A percentile compares a stretch with the other conserved stretches of the same genome.
Evolutionary conservation across 2,329 filamentous ascomycete genomes (phyloP).

Genomic region (Aspergillus sp.): DNA sequence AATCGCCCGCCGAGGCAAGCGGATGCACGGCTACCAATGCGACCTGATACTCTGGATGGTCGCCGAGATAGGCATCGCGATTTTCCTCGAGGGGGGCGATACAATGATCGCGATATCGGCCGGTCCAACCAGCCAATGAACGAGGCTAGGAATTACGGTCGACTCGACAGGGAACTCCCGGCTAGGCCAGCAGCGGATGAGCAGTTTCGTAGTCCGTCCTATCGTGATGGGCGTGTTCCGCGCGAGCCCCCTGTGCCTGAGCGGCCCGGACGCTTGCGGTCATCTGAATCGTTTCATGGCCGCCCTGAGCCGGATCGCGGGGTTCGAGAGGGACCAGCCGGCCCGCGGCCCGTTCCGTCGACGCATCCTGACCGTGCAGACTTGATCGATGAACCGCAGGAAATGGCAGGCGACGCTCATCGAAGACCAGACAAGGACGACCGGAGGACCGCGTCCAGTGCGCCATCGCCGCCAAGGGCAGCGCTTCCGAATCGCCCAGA

Average conservation of each 20-base stretch:
- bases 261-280: slow-evolving; percentile 24
- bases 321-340: slow-evolving; percentile 15
- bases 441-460: slow-evolving; percentile 18
- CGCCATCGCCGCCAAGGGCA: slow-evolving; percentile 17
- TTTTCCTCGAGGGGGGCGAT: slow-evolving; percentile 26
- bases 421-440: slow-evolving; percentile 26
- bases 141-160: slow-evolving; percentile 28
- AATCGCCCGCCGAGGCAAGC: slow-evolving; percentile 28
- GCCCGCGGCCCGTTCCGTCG: slow-evolving; percentile 16
- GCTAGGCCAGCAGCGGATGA: slow-evolving; percentile 28
- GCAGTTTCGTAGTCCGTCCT: slow-evolving; percentile 26
- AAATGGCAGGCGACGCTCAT: slow-evolving; percentile 18
- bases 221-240: slow-evolving; percentile 25
- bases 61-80: slow-evolving; percentile 32
- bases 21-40: slow-evolving; percentile 29
- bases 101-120: slow-evolving; percentile 28
- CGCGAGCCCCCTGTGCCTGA: slow-evolving; percentile 32
- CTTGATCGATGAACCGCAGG: slow-evolving; percentile 23
- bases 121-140: slow-evolving; percentile 24
- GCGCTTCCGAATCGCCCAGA: slow-evolving; percentile 28
- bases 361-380: slow-evolving; percentile 27
- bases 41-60: slow-evolving; percentile 30
- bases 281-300: slow-evolving; percentile 20
- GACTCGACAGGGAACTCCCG: slow-evolving; percentile 28
- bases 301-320: slow-evolving; percentile 7